Evolutionary conservation across 1,284 basidiomycete species (phyloP), one percentile per base, ranked within the genome.

Genomic region (Tilletia indica): DNA sequence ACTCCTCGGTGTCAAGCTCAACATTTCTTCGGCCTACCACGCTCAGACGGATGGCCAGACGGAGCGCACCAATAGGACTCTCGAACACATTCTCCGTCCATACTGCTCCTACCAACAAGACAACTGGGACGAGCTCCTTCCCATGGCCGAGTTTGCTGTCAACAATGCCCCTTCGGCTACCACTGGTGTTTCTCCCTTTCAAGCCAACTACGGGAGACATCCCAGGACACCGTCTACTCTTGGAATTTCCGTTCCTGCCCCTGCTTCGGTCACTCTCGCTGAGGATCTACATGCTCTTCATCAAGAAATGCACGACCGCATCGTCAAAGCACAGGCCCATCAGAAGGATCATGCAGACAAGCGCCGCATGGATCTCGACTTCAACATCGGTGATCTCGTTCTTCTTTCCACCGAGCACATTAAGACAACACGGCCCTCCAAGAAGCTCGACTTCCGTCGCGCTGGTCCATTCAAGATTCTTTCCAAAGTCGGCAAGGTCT

Each of bases 71-170:
- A 67, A 67, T 38, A 19, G 45, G 36, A 48, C 45, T 19, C 64
- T 67, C 42, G 86, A 88, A 61, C 86, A 87, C 70, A 76, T 76
- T n/a, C 71, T 87, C 0, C 79, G 80, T 0, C 86, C 83, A 69
- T 81, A 85, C 70, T 81, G 38, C 3, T 82, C 85, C 31, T 77
- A 84, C 47, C 78, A 86, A 34, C 87, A 89, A 71, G 77, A 80
- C 34, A 85, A 87, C 6, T 89, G 88, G 88, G 73, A 78, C 0
- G 9, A 85, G 3, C 85, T 85, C 19, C 82, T 89, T 0, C 84
- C 86, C 0, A 71, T 87, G 5, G 86, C 86, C 0, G 85, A 87
- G 75, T 89, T 88, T 71, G 79, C 82, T 0, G 87, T 86, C 78
- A 88, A 88, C 75, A 87, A 87, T 78, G 21, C 86, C 82, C 67